phyloP scores from a whole-genome alignment of 345 rosid species.

The Euphorbia tirucalli region DNA sequence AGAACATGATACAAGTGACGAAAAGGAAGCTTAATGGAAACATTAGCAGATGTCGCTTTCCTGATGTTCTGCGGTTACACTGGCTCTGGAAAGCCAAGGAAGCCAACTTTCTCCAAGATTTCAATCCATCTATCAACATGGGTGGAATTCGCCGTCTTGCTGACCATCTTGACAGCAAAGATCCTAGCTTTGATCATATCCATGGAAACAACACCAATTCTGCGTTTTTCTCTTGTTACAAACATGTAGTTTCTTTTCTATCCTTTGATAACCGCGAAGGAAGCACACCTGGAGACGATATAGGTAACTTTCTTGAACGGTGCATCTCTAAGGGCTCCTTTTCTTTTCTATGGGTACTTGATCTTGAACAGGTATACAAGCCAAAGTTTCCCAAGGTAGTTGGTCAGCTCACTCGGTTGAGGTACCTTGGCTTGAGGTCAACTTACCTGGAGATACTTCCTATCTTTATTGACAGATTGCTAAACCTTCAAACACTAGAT shows the following conservation, averaged over 20 bases:
- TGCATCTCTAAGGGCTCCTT: neutral
- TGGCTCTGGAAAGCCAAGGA: neutral
- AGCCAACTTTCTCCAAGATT: neutral
- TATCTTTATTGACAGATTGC: neutral
- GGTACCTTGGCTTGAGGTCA: constrained; percentile 18
- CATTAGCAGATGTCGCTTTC: constrained; percentile 3
- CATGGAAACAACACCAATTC: neutral
- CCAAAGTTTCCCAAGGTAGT: neutral
- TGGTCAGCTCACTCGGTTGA: neutral
- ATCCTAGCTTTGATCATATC: neutral
- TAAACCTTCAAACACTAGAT: neutral
- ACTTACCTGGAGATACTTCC: neutral
- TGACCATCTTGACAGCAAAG: neutral
- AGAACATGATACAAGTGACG: neutral
- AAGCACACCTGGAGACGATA: neutral
- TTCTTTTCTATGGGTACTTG: neutral
- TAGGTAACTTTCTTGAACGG: neutral
- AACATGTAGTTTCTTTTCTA: neutral
- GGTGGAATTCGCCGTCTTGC: neutral
- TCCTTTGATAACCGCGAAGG: neutral
- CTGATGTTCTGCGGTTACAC: neutral
- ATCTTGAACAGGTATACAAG: neutral
- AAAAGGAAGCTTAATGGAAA: neutral
- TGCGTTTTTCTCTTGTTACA: neutral
- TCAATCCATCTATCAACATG: neutral